Conservation (phyloP, 192 early-diverging fungal species). For the Helicostylum pulchrum region DNA sequence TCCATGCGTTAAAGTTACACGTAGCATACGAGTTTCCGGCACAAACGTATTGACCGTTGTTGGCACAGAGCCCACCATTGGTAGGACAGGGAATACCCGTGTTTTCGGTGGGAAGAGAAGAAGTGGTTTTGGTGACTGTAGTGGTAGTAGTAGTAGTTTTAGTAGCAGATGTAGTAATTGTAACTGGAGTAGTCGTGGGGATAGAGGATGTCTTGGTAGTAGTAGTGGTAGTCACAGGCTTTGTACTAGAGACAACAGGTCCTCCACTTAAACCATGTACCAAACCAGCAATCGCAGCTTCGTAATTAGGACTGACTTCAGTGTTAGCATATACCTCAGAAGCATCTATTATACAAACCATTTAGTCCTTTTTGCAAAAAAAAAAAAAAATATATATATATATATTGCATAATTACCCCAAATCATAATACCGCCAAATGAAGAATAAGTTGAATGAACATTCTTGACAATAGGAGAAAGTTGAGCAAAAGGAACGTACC, state of each 20-base stretch:
- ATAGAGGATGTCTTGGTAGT: background rate
- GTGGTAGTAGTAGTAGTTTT: constrained; percentile 16
- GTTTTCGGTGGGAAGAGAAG: constrained; percentile 19
- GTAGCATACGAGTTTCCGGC: constrained; percentile 41
- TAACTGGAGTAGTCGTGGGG: background rate
- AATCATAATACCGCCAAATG: constrained; percentile 71
- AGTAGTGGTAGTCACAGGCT: background rate
- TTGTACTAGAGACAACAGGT: background rate
- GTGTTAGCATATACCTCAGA: constrained; percentile 59
- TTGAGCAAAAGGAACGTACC: constrained; percentile 46
- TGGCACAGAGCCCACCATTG: constrained; percentile 39
- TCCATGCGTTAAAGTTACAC: constrained; percentile 47
- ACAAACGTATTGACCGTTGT: constrained; percentile 25
- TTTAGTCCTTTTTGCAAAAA: background rate
- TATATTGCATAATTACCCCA: constrained; percentile 31
- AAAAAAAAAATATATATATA: constrained; percentile 1
- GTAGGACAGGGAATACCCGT: constrained; percentile 31
- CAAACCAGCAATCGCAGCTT: constrained; percentile 19
- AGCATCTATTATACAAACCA: constrained; percentile 37
- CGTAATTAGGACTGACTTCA: constrained; percentile 34
- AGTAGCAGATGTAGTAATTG: constrained; percentile 9
- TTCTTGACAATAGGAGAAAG: constrained; percentile 52
- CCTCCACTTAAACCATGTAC: constrained; percentile 7
- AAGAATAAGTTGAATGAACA: constrained; percentile 44
- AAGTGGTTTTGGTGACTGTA: constrained; percentile 17